phyloP scores from a whole-genome alignment of 176 grass and related monocot genomes.

The sorghum (Sorghum bicolor) region DNA sequence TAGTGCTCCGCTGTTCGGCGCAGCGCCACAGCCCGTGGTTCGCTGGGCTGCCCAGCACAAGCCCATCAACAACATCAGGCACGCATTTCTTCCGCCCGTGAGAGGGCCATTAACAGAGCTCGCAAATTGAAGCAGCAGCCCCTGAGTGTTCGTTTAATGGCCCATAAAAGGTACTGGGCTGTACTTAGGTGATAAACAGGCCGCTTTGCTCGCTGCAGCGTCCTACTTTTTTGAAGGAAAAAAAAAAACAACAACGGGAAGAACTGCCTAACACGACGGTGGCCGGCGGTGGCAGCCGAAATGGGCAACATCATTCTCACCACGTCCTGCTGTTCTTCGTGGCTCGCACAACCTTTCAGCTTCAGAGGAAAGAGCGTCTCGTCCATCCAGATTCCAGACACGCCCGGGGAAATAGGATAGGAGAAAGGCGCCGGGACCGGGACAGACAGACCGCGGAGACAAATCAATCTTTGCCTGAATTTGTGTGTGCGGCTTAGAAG shows the following conservation, averaged over 20 bases:
- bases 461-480: constrained; percentile 29
- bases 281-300: not conserved
- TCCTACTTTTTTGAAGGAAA: not conserved
- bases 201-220: not conserved
- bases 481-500: constrained; percentile 42
- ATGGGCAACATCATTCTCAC: not conserved
- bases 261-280: not conserved
- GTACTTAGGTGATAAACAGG: no score
- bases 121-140: not conserved
- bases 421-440: not conserved
- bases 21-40: no score
- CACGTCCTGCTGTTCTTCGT: constrained; percentile 26
- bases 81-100: no score
- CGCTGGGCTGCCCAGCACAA: no score
- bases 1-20: no score
- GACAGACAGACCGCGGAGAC: no score
- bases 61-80: no score
- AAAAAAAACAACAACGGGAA: not conserved
- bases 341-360: constrained; percentile 24
- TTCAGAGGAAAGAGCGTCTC: not conserved
- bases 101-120: not conserved
- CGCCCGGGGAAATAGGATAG: constrained; percentile 21
- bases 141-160: not conserved
- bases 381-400: not conserved
- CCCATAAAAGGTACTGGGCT: not conserved